Percentiles rank a stretch among this genome's conserved stretches.
Evolutionary conservation across 768 basidiomycete species (phyloP).

Genomic region (Termitomyces titanicus): DNA sequence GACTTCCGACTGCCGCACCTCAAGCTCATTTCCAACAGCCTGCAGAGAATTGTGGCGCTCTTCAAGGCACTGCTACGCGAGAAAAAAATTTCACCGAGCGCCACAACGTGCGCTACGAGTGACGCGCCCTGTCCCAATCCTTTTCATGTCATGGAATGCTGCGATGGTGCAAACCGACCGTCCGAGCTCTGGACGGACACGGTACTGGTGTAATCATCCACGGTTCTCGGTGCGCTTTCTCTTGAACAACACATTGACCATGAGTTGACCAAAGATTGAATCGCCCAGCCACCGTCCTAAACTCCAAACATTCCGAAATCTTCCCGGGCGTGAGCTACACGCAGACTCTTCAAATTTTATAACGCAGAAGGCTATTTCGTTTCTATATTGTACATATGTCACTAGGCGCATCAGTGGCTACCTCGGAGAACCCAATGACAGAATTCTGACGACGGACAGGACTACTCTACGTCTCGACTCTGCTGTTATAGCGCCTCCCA

Average conservation of each 20-base stretch:
- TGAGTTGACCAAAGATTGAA: not conserved
- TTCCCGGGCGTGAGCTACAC: not conserved
- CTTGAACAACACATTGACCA: not conserved
- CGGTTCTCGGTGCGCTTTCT: not conserved
- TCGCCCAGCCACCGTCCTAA: not conserved
- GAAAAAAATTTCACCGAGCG: not conserved
- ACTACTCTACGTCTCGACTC: not conserved
- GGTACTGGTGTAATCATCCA: constrained; percentile 12
- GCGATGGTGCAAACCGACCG: constrained; percentile 62
- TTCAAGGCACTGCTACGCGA: not conserved
- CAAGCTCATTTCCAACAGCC: no score
- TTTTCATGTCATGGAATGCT: constrained; percentile 73
- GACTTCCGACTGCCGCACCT: not conserved
- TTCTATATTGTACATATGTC: not conserved
- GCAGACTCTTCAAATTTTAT: not conserved
- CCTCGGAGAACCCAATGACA: not conserved
- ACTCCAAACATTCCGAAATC: not conserved
- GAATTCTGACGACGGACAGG: not conserved
- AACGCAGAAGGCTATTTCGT: constrained; percentile 1
- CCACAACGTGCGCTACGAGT: constrained; percentile 16
- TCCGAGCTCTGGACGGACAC: constrained; percentile 39
- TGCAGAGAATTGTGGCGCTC: not conserved
- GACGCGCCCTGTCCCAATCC: constrained; percentile 15
- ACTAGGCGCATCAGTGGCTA: not conserved
- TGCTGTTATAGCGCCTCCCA: not conserved